phyloP scores from a whole-genome alignment of 441 rosid species.

The Populus hybrid region DNA sequence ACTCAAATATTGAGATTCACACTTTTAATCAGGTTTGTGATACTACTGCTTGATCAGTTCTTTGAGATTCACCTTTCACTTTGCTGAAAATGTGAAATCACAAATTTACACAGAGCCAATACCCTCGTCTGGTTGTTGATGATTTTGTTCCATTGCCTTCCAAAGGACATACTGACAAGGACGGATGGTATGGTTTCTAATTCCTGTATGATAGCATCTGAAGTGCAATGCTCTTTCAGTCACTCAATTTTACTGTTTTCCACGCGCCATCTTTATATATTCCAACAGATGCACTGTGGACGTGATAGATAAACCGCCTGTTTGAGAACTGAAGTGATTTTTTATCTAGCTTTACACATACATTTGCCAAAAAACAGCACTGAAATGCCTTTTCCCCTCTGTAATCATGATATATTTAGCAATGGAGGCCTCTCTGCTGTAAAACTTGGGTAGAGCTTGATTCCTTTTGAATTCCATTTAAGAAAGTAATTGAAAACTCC shows the following conservation, averaged over 20 bases:
- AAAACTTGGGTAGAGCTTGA: background rate
- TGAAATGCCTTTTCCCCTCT: background rate
- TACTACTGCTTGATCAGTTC: too few species aligned
- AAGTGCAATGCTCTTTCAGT: background rate
- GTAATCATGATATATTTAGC: background rate
- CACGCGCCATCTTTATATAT: background rate
- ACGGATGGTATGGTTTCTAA: conserved; percentile 39
- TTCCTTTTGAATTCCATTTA: background rate
- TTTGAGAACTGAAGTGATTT: background rate
- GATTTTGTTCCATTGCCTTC: conserved; percentile 62
- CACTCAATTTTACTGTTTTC: background rate
- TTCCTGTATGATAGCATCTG: background rate
- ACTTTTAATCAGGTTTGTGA: too few species aligned
- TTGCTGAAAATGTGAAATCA: too few species aligned
- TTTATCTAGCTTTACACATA: background rate
- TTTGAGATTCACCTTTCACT: too few species aligned
- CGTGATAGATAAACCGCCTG: background rate
- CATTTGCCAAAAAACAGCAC: background rate
- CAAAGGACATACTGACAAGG: conserved; percentile 37
- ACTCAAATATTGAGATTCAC: too few species aligned
- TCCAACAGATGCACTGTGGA: background rate
- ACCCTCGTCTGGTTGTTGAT: too few species aligned
- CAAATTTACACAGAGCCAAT: too few species aligned
- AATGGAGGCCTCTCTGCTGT: background rate
- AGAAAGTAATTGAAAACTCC: background rate